These are phyloP conservation scores for Fusarium pseudocircinatum DNA, from an alignment of 2,329 filamentous ascomycete species.

Conservation along the genomic window DNA sequence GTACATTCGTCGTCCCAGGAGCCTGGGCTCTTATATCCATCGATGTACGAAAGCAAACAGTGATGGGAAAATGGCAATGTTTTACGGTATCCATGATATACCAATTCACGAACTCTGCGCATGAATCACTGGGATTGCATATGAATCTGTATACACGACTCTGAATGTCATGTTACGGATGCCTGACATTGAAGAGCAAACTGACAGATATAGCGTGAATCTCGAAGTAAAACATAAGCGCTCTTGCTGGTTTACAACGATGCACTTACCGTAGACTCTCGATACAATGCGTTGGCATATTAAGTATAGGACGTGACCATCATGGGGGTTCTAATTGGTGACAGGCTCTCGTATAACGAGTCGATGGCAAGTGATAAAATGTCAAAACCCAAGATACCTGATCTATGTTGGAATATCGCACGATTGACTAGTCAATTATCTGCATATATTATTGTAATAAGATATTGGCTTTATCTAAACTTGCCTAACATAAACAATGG, in stretches of 20 bases:
- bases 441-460: background rate
- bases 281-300: background rate
- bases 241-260: background rate
- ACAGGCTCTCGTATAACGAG: background rate
- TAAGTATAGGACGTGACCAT: background rate
- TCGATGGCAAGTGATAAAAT: background rate
- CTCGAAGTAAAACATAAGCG: background rate
- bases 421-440: background rate
- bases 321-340: background rate
- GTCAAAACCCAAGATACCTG: background rate
- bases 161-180: background rate
- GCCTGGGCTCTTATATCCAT: background rate
- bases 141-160: background rate
- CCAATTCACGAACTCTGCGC: background rate
- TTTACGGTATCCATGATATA: background rate
- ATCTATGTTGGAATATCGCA: background rate
- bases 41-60: background rate
- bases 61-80: background rate
- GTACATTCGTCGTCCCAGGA: background rate
- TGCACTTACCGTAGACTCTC: background rate
- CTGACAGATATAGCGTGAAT: too few species aligned
- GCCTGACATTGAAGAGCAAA: background rate
- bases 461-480: background rate
- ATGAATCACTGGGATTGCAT: background rate
- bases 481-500: background rate